These are phyloP conservation scores for Penicillium fuscoglaucum DNA, from an alignment of 2,329 filamentous ascomycete species.

Conservation along the genomic window DNA sequence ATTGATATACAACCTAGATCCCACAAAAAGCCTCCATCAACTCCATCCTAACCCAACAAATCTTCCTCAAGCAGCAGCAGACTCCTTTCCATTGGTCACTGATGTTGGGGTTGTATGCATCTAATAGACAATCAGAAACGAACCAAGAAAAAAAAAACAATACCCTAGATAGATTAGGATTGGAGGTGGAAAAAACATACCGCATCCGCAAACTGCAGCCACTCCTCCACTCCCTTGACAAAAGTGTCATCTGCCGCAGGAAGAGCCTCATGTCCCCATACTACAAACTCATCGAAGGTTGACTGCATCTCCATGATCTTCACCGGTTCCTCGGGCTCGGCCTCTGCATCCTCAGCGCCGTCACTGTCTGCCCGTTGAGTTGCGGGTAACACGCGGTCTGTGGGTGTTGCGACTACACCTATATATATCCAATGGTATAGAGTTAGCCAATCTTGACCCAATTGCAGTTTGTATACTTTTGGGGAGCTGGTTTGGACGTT, in stretches of 20 bases:
- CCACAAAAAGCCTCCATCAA: background rate
- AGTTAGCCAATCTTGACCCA: background rate
- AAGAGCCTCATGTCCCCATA: constrained; percentile 79
- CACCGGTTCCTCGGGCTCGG: constrained; percentile 51
- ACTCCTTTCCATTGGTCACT: constrained; percentile 5
- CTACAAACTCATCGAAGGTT: constrained; percentile 70
- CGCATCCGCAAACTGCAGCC: constrained; percentile 70
- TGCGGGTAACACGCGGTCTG: constrained; percentile 37
- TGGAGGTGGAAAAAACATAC: constrained; percentile 47
- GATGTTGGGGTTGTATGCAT: constrained; percentile 27
- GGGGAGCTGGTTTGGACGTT: background rate
- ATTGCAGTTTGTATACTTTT: background rate
- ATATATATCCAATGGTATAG: background rate
- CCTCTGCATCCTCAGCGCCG: constrained; percentile 48
- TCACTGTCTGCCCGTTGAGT: constrained; percentile 40
- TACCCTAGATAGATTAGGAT: background rate
- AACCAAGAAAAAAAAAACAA: background rate
- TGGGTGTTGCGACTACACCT: constrained; percentile 61
- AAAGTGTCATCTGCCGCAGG: constrained; percentile 69
- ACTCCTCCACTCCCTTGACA: constrained; percentile 74
- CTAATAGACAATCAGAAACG: constrained; percentile 20
- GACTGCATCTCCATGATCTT: constrained; percentile 62
- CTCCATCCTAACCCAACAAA: background rate
- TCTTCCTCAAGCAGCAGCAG: background rate
- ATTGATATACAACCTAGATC: background rate